Conservation (phyloP, 768 basidiomycete genomes). For the Naematelia aurantialba region DNA sequence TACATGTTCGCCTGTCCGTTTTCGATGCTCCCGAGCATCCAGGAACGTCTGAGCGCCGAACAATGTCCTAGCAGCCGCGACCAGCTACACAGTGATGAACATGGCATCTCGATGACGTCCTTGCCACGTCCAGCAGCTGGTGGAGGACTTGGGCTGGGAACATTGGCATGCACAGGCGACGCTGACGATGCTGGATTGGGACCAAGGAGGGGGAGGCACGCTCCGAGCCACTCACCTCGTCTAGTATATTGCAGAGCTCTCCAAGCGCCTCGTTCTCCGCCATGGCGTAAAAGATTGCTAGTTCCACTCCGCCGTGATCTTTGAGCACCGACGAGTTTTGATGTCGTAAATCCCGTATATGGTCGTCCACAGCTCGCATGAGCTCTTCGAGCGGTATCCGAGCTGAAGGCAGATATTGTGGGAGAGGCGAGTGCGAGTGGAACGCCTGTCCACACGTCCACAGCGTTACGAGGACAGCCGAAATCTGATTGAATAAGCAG, state of each 20-base stretch:
- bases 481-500: conserved; percentile 23
- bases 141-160: too few relatives aligned
- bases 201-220: neutral
- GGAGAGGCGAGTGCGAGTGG: conserved; percentile 45
- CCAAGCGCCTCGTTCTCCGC: conserved; percentile 47
- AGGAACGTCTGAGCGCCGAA: conserved; percentile 42
- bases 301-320: conserved; percentile 19
- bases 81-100: conserved; percentile 19
- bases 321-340: conserved; percentile 7
- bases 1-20: neutral
- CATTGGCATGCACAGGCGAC: neutral
- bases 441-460: conserved; percentile 48
- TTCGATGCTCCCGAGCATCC: conserved; percentile 2
- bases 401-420: conserved; percentile 48
- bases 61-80: conserved; percentile 40
- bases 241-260: conserved; percentile 42
- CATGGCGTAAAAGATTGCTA: conserved; percentile 47
- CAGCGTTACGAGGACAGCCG: conserved; percentile 43
- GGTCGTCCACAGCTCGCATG: conserved; percentile 39
- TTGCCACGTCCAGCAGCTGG: too few relatives aligned
- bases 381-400: conserved; percentile 38
- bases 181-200: neutral
- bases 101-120: neutral
- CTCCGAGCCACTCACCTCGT: conserved; percentile 38
- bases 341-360: conserved; percentile 17